Evolutionary conservation across 306 rosid genomes (phyloP).

Genomic region (Spatholobus suberectus): DNA sequence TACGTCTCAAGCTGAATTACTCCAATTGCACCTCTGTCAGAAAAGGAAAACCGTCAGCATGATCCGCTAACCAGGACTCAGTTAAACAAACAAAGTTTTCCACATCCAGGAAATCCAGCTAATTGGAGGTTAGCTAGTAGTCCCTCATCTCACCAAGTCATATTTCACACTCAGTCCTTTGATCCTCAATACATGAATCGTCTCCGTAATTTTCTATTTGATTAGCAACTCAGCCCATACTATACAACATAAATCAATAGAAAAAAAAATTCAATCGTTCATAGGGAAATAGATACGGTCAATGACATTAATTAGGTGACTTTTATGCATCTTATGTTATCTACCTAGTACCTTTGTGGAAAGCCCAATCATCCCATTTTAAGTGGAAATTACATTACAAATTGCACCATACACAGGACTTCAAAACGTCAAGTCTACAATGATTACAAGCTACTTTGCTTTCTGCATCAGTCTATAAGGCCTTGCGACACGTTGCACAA

Average conservation of each 20-base stretch:
- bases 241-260: background rate
- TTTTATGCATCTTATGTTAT: background rate
- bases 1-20: background rate
- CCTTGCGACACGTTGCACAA: background rate
- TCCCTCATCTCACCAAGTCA: conserved; percentile 14
- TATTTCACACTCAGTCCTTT: background rate
- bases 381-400: background rate
- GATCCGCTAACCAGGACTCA: conserved; percentile 22
- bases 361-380: background rate
- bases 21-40: background rate
- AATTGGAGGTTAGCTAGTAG: background rate
- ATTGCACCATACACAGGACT: background rate
- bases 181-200: background rate
- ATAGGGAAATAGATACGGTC: background rate
- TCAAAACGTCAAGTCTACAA: background rate
- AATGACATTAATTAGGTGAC: background rate
- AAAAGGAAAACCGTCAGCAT: background rate
- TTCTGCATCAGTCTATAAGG: background rate
- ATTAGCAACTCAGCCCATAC: background rate
- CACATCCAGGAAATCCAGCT: background rate
- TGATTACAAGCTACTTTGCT: background rate
- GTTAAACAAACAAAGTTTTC: background rate
- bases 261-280: background rate
- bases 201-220: background rate
- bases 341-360: background rate